Evolutionary conservation across 164 flowering plant genomes (phyloP), one percentile per base, ranked within the genome.

Genomic region (Kingdonia uniflora): DNA sequence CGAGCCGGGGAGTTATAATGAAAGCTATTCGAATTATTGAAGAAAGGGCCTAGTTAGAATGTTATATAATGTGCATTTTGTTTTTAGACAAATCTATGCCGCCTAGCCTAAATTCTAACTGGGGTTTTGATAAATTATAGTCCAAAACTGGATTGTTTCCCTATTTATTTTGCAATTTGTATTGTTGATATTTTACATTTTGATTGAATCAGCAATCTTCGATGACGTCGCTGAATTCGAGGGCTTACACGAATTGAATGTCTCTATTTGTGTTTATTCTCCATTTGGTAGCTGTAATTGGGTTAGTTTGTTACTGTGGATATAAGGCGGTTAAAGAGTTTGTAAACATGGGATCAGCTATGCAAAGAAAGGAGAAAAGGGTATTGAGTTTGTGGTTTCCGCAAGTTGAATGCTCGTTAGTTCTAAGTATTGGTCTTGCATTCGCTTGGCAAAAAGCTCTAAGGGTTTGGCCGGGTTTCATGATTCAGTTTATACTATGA

Each of bases 401-500:
- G 3, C 96, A 85, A 67, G 81, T 78, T n/a, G 95, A 77, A 62
- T 82, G 72, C 22, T 74, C 92, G 11, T 71, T 86, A 19, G 29
- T 87, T 6, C 38, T 87, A 19, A 78, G 92, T 72, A 80, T 87
- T 6, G 47, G 73, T 37, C 76, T 91, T 2, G 87, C 96, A 21
- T 70, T 80, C 35, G 33, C 58, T 1, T 91, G 96, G 96, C 96
- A 87, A 65, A 83, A 80, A 59, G 78, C 86, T 14, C 59, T 85
- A 12, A 65, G 95, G 51, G 43, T 23, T 5, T 87, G 95, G 92
- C 98, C 98, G 15, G 54, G 13, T 14, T 57, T 84, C 57, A 83
- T 82, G 87, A 71, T 85, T 26, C 77, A 73, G 49, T 64, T 83
- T 72, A 85, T 85, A 24, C 54, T 85, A 10, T 91, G 96, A 90